phyloP scores from a whole-genome alignment of 1,284 basidiomycete genomes.

The Puccinia horiana region DNA sequence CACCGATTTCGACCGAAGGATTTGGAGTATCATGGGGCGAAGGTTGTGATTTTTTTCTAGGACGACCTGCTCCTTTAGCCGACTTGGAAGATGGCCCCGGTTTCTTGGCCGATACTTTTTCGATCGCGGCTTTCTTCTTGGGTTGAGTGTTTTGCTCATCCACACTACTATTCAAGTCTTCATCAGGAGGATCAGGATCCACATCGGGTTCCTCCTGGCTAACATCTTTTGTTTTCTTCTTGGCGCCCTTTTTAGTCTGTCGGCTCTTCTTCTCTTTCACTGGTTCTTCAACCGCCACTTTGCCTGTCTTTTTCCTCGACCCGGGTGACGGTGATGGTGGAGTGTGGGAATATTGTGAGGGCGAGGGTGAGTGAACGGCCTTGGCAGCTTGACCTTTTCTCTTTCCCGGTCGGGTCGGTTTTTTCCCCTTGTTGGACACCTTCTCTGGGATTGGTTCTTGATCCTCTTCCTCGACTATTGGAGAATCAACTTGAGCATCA shows the following conservation, averaged over 20 bases:
- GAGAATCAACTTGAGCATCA: no score
- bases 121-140: background rate
- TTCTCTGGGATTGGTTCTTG: background rate
- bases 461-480: background rate
- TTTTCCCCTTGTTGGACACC: background rate
- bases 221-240: background rate
- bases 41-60: background rate
- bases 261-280: background rate
- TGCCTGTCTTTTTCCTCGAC: background rate
- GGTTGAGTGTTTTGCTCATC: no score
- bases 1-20: background rate
- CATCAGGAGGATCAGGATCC: background rate
- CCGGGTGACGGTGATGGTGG: constrained; percentile 6
- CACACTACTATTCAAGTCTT: no score
- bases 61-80: background rate
- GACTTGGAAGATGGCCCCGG: background rate
- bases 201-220: background rate
- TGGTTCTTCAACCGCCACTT: background rate
- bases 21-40: background rate
- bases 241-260: background rate
- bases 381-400: background rate
- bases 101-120: background rate
- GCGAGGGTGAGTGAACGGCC: background rate
- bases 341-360: background rate
- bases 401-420: background rate